These are phyloP conservation scores for Tuber microsphaerosporum DNA, from an alignment of 495 filamentous ascomycete species.

Conservation along the genomic window DNA sequence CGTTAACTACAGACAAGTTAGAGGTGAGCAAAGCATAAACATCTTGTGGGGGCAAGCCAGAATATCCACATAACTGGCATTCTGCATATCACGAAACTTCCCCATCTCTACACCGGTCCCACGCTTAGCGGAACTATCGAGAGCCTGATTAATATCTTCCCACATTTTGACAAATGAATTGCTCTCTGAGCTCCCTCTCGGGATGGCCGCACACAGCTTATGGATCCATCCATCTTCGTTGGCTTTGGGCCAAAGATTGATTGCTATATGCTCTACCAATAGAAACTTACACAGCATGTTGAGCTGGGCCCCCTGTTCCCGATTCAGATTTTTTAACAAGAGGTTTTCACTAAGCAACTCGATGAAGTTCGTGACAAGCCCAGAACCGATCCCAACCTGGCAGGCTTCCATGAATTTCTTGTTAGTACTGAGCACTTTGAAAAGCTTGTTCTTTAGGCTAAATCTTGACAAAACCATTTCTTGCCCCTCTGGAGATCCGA, in stretches of 20 bases:
- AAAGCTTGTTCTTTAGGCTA: slow-evolving; percentile 19
- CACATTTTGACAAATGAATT: too few relatives aligned
- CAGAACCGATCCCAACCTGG: slow-evolving; percentile 10
- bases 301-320: neutral
- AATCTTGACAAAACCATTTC: slow-evolving; percentile 10
- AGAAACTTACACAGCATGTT: slow-evolving; percentile 9
- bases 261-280: neutral
- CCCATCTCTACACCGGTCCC: neutral
- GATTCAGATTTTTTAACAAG: neutral
- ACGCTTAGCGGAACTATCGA: neutral
- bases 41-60: slow-evolving; percentile 11
- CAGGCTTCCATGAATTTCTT: slow-evolving; percentile 14
- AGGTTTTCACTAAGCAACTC: slow-evolving; percentile 2
- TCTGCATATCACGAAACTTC: too few relatives aligned
- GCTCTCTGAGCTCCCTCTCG: too few relatives aligned
- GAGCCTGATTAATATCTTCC: neutral
- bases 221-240: neutral
- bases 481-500: slow-evolving; percentile 7
- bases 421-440: neutral
- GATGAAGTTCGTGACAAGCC: slow-evolving; percentile 17
- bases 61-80: slow-evolving; percentile 15
- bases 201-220: neutral
- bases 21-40: neutral
- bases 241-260: neutral
- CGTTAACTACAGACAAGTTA: neutral